phyloP scores from a whole-genome alignment of 2,329 filamentous ascomycete species.

The Exophiala sp. region DNA sequence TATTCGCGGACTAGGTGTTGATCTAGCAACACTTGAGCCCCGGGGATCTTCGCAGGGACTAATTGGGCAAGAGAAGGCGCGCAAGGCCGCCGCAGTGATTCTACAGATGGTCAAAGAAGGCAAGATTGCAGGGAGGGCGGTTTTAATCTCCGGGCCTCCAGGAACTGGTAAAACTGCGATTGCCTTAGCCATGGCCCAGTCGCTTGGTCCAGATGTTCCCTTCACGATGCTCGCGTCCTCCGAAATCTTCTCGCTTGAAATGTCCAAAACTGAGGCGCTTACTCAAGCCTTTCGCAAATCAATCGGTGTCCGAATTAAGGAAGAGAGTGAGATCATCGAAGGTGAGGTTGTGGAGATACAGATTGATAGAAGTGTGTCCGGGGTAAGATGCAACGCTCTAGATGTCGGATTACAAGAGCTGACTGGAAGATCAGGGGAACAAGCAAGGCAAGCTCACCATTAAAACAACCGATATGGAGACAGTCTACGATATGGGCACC shows the following conservation, averaged over 20 bases:
- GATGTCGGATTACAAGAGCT: not conserved
- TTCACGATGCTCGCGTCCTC: slow-evolving; percentile 94
- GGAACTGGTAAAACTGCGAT: slow-evolving; percentile 98
- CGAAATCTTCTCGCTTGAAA: slow-evolving; percentile 97
- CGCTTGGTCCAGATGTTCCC: slow-evolving; percentile 84
- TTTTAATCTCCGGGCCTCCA: slow-evolving; percentile 89
- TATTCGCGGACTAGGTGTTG: slow-evolving; percentile 90
- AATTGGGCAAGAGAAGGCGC: slow-evolving; percentile 91
- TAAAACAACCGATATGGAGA: slow-evolving; percentile 99
- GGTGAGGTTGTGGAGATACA: slow-evolving; percentile 98
- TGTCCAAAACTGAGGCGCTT: slow-evolving; percentile 98
- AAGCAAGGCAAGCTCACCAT: slow-evolving; percentile 99
- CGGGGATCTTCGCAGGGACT: slow-evolving; percentile 81
- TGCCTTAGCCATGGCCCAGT: slow-evolving; percentile 98
- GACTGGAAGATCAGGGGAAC: slow-evolving; percentile 53
- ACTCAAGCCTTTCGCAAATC: slow-evolving; percentile 99
- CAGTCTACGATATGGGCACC: slow-evolving; percentile 97
- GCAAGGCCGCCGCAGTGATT: slow-evolving; percentile 92
- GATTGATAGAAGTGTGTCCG: slow-evolving; percentile 93
- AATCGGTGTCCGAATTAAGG: slow-evolving; percentile 95
- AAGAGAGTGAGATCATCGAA: slow-evolving; percentile 98
- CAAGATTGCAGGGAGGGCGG: slow-evolving; percentile 92
- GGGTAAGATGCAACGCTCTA: slow-evolving; percentile 43
- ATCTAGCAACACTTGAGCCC: slow-evolving; percentile 83
- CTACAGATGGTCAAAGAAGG: slow-evolving; percentile 98